Conservation (phyloP, 192 early-diverging fungal species). For the Rhizophagus clarus region DNA sequence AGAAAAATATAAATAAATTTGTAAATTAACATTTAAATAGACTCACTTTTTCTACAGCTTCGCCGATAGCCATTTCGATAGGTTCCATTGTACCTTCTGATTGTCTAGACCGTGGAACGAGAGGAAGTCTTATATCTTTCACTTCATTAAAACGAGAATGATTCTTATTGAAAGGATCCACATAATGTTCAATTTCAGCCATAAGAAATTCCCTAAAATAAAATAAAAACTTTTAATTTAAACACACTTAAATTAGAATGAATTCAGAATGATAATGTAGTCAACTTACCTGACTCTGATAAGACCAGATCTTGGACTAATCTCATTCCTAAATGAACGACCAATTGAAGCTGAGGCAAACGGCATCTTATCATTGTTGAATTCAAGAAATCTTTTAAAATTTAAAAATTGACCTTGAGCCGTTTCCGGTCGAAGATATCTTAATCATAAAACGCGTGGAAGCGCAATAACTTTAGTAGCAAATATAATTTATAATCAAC, state of each 20-base stretch:
- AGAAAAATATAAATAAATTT: constrained; percentile 12
- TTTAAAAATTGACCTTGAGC: constrained; percentile 99
- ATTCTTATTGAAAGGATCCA: constrained; percentile 90
- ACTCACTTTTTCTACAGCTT: constrained; percentile 79
- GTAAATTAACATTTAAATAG: constrained; percentile 18
- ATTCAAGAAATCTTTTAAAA: constrained; percentile 95
- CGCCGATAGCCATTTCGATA: constrained; percentile 79
- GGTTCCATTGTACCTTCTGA: constrained; percentile 72
- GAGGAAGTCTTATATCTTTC: constrained; percentile 69
- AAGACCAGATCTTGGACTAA: constrained; percentile 92
- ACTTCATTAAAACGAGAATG: constrained; percentile 92
- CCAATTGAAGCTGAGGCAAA: constrained; percentile 98
- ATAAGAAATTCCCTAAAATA: constrained; percentile 88
- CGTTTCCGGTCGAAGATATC: constrained; percentile 97
- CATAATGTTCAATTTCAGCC: constrained; percentile 99
- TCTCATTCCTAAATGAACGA: constrained; percentile 99
- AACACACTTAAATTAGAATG: not conserved
- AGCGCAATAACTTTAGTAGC: not conserved
- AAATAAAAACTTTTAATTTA: constrained; percentile 11
- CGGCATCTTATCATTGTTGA: constrained; percentile 98
- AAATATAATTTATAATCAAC: not conserved
- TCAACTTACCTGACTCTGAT: constrained; percentile 82
- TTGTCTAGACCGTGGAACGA: constrained; percentile 81
- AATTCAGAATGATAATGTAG: not conserved
- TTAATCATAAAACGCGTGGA: constrained; percentile 30